Percentiles rank a stretch among this genome's conserved stretches.
Evolutionary conservation across 1,284 basidiomycete species (phyloP).

Genomic region (Ceratobasidium sp.): DNA sequence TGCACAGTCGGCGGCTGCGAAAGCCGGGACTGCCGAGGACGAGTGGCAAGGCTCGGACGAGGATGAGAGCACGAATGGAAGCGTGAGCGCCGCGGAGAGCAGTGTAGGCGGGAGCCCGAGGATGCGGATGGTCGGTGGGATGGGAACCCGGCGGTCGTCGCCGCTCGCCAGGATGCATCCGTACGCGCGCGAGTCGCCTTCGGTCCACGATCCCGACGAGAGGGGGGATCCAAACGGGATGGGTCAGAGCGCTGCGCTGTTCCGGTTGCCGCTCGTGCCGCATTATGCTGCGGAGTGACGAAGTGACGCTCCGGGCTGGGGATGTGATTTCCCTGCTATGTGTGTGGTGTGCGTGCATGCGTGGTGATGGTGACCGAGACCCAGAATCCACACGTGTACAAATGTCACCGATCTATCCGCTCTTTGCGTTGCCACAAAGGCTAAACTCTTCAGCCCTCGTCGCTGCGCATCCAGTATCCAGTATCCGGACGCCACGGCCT

Average conservation of each 20-base stretch:
- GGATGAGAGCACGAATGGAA: constrained; percentile 4
- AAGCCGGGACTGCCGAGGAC: background rate
- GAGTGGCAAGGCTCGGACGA: constrained; percentile 24
- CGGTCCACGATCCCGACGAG: too few species aligned
- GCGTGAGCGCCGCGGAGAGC: background rate
- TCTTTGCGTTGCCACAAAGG: background rate
- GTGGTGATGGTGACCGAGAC: background rate
- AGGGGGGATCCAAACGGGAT: background rate
- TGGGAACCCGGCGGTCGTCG: constrained; percentile 1
- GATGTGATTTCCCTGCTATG: background rate
- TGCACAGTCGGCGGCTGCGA: constrained; percentile 6
- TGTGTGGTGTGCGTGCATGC: too few species aligned
- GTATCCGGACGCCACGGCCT: too few species aligned
- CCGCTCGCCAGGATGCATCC: constrained; percentile 37
- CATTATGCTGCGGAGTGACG: constrained; percentile 1
- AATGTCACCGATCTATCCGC: background rate
- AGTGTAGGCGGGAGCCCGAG: constrained; percentile 12
- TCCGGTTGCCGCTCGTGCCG: constrained; percentile 26
- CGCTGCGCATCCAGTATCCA: too few species aligned
- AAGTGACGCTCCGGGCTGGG: background rate
- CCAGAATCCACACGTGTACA: too few species aligned
- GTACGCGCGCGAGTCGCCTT: constrained; percentile 21
- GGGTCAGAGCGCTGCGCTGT: constrained; percentile 19
- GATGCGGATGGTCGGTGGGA: background rate
- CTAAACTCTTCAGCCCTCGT: too few species aligned